Evolutionary conservation across 495 filamentous ascomycete species (phyloP), one percentile per base, ranked within the genome.

Genomic region (Hypomontagnella monticulosa): DNA sequence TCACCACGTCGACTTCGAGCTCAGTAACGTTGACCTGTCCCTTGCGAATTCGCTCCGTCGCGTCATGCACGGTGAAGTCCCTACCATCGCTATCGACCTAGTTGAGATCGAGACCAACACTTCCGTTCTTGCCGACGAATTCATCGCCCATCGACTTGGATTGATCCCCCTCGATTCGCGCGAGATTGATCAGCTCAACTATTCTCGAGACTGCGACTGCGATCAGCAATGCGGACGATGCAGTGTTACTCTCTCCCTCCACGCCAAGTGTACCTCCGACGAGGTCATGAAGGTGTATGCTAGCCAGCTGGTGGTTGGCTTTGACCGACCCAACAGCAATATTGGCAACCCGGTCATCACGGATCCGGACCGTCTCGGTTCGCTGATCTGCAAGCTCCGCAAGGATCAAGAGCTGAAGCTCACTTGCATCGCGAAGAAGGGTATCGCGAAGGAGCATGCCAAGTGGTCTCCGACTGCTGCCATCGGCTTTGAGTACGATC

Each of bases 401-500:
- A 90, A 91, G 56, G 90, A 88, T 4, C 96, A 99, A 74, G 91
- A 96, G 74, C 73, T 99, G 52, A 88, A 90, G 74, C 84, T 98
- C 74, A 89, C 87, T 41, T 97, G 94, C 71, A 88, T 97, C 65
- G 96, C 93, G 51, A 97, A 97, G 84, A 98, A 98, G 82, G 95
- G 95, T 0, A 97, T 97, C 59, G 93, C 94, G 2, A 99, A 98
- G 82, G 95, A 99, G 74, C 95, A 99, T 80, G 90, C 96, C 0
- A 99, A 99, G 75, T 99, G 95, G 95, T 88, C 91, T 47, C 93
- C 96, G 2, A 91, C 89, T 38, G 83, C 93, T 57, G 96, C 95
- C 4, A 88, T 99, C 49, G 95, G 93, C 19, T 99, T 98, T 69
- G 95, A 99, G 77, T 99, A 99, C 76, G 95, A 99, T 72, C 95